Evolutionary conservation across 75 land plant species (phyloP).

Genomic region (Selaginella tamariscina): DNA sequence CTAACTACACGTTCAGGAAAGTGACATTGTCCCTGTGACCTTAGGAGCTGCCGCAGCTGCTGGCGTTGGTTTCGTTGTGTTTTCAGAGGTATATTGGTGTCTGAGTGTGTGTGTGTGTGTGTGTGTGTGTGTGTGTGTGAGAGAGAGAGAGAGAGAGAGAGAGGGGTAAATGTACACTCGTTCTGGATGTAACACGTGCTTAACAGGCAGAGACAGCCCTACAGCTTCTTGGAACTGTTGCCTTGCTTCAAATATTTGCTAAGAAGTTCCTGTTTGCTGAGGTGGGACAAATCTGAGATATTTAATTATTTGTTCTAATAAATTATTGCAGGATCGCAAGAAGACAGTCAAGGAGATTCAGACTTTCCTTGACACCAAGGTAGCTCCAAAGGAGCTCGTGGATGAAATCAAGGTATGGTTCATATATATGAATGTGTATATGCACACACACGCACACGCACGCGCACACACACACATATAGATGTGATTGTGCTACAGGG

Average conservation of each 20-base stretch:
- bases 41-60: slow-evolving; percentile 74
- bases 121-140: no score
- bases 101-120: no score
- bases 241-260: slow-evolving; percentile 61
- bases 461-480: background rate
- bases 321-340: slow-evolving; percentile 51
- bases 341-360: slow-evolving; percentile 51
- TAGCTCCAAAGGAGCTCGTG: slow-evolving; percentile 73
- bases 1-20: slow-evolving; percentile 38
- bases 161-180: background rate
- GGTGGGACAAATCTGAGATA: slow-evolving; percentile 25
- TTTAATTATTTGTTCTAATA: no score
- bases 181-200: background rate
- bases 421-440: no score
- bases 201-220: slow-evolving; percentile 76
- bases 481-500: slow-evolving; percentile 24
- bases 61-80: slow-evolving; percentile 64
- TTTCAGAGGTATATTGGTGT: slow-evolving; percentile 52
- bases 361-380: slow-evolving; percentile 62
- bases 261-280: slow-evolving; percentile 87
- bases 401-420: slow-evolving; percentile 67
- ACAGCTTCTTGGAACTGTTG: slow-evolving; percentile 82
- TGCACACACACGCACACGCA: no score
- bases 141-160: background rate
- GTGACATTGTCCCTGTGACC: slow-evolving; percentile 35